phyloP scores from a whole-genome alignment of 371 early-diverging fungal species.

The Haplosporangium sp. region DNA sequence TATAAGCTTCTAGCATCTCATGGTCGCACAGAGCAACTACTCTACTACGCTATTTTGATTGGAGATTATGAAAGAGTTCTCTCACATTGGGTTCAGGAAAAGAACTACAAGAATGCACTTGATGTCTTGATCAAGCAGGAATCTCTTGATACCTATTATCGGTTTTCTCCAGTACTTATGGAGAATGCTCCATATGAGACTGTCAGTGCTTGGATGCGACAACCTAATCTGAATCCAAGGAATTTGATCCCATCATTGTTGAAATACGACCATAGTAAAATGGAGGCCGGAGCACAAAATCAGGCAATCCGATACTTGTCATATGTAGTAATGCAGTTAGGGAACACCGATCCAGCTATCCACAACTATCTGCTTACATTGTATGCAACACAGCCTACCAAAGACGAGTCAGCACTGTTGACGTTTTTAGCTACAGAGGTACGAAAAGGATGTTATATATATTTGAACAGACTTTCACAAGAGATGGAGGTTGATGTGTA shows the following conservation, averaged over 20 bases:
- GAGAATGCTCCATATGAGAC: constrained; percentile 83
- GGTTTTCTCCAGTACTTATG: constrained; percentile 85
- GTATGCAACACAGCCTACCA: constrained; percentile 79
- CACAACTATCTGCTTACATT: constrained; percentile 93
- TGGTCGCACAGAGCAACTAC: constrained; percentile 79
- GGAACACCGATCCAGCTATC: constrained; percentile 85
- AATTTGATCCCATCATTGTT: constrained; percentile 90
- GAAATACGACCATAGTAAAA: constrained; percentile 71
- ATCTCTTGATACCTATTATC: constrained; percentile 84
- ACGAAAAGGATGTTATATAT: constrained; percentile 1
- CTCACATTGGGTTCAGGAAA: constrained; percentile 81
- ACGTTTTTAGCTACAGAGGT: constrained; percentile 79
- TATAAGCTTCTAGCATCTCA: constrained; percentile 87
- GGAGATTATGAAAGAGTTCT: constrained; percentile 87
- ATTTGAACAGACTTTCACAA: too few relatives aligned
- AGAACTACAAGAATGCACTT: constrained; percentile 80
- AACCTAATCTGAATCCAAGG: constrained; percentile 82
- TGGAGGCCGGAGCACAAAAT: constrained; percentile 63
- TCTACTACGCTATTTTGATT: constrained; percentile 83
- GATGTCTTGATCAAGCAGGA: constrained; percentile 80
- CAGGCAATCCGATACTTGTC: constrained; percentile 92
- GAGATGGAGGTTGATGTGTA: neutral
- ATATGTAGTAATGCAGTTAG: constrained; percentile 80
- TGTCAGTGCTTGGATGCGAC: constrained; percentile 87
- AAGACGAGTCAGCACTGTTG: constrained; percentile 73